Base-by-base conservation (phyloP, 192 early-diverging fungal species). In the Coemansia asiatica region DNA sequence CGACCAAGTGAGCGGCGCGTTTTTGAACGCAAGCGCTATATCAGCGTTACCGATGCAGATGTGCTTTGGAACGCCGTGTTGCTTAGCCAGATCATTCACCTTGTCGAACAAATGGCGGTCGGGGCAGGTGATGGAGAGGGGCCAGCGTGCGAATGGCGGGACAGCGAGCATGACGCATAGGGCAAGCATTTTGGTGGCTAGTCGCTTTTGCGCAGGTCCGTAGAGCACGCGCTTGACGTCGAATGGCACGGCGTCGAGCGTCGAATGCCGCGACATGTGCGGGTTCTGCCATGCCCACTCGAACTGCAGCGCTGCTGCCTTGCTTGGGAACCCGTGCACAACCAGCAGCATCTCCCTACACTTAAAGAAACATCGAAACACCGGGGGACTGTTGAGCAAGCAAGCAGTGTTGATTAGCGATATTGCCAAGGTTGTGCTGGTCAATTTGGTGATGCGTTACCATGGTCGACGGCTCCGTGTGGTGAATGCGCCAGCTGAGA, bases 271-370 rank as follows among this genome's bases (percentile, higher is more conserved):
- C 56, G 77, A 69, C 66, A 71, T 60, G 61, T 75, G 68, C 46
- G 75, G 75, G 48, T 76, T 72, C 61, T 82, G 79, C 79, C 79
- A 82, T 23, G 79, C 79, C 79, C 79, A 82, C 66, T 82, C 79
- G 33, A 72, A 68, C 71, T 78, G 75, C 62, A 82, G 60, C 35
- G 75, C 80, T 10, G 75, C 40, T 2, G 67, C 58, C 50, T 74
- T 73, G 71, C 68, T 74, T 49, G 80, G 75, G 57, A 74, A 77
- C 25, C 80, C 80, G 54, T 78, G 63, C n/a, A 74, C 71, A 18
- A 82, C 66, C 18, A 74, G 55, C 13, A 71, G 8, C 68, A 82
- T 82, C 33, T 82, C 75, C 75, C 74, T 81, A 76, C 19, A 56
- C 28, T n/a, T 0, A 7, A 2, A 18, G 23, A 46, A 23, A 15